Conservation (phyloP, 139 green algal species). For the Chlorella sp. region DNA sequence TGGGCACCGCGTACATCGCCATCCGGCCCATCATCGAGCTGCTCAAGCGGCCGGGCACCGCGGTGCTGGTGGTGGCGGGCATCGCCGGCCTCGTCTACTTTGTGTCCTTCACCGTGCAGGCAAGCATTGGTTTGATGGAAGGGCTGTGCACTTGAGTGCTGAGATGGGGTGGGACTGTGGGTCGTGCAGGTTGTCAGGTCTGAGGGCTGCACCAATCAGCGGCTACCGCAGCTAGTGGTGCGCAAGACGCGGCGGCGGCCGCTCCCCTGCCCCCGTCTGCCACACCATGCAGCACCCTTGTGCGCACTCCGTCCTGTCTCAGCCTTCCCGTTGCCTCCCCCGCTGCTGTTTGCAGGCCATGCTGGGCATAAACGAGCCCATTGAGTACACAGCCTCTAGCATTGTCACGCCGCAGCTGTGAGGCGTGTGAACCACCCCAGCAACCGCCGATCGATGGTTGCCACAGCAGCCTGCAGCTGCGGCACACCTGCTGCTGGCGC, state of each 20-base stretch:
- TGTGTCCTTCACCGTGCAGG: conserved; percentile 63
- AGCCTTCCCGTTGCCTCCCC: no score
- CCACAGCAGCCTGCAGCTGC: not conserved
- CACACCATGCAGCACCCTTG: no score
- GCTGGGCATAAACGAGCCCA: conserved; percentile 71
- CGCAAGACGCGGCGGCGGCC: no score
- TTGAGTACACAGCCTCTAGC: conserved; percentile 56
- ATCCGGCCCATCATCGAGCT: conserved; percentile 74
- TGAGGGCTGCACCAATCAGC: no score
- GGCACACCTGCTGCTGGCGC: not conserved
- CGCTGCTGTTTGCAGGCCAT: conserved; percentile 47
- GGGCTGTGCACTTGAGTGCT: no score
- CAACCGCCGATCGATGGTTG: no score
- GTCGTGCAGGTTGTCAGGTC: no score
- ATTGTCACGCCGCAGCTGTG: conserved; percentile 39
- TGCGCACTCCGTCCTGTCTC: no score
- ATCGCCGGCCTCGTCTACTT: conserved; percentile 51
- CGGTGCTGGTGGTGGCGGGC: conserved; percentile 60
- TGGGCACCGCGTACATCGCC: conserved; percentile 89
- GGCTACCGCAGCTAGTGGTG: no score
- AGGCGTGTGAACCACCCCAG: not conserved
- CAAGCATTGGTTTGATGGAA: not conserved
- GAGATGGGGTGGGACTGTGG: no score
- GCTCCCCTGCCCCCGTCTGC: no score
- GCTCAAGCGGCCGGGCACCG: conserved; percentile 77